Percentiles rank a stretch among this genome's conserved stretches.
Conservation (phyloP, 345 rosid species). For the Hibiscus tridactylites region DNA sequence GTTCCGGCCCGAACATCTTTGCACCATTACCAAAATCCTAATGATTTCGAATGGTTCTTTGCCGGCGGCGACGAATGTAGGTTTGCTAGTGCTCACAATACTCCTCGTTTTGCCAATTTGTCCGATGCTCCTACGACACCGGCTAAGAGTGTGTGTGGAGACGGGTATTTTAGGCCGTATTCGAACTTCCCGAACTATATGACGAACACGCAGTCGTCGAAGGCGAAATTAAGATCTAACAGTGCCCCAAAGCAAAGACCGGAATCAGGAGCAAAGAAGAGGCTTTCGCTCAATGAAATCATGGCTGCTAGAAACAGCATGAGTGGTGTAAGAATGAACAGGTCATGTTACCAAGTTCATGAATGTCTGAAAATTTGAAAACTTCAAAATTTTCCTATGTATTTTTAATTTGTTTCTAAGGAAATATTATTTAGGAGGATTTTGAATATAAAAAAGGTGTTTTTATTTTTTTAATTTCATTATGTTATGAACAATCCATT, state of each 20-base stretch:
- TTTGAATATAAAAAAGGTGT: not conserved
- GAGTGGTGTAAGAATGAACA: conserved; percentile 20
- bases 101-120: conserved; percentile 43
- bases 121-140: conserved; percentile 29
- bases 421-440: not conserved
- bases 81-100: conserved; percentile 46
- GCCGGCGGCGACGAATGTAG: conserved; percentile 35
- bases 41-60: conserved; percentile 41
- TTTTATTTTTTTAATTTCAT: not conserved
- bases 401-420: not conserved
- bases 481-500: not conserved
- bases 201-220: conserved; percentile 71
- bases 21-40: conserved; percentile 17
- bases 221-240: conserved; percentile 60
- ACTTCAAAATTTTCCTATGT: not conserved
- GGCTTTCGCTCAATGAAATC: conserved; percentile 51
- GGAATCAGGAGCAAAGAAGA: conserved; percentile 37
- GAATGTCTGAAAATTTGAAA: conserved; percentile 8
- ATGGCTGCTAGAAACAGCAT: conserved; percentile 2
- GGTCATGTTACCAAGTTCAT: conserved; percentile 29
- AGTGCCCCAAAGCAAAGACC: conserved; percentile 72
- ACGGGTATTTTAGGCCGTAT: conserved; percentile 30
- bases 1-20: conserved; percentile 23
- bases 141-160: conserved; percentile 38
- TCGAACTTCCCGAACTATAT: conserved; percentile 59